Evolutionary conservation across 192 early-diverging fungal genomes (phyloP), one percentile per base, ranked within the genome.

Genomic region (Umbelopsis sp.): DNA sequence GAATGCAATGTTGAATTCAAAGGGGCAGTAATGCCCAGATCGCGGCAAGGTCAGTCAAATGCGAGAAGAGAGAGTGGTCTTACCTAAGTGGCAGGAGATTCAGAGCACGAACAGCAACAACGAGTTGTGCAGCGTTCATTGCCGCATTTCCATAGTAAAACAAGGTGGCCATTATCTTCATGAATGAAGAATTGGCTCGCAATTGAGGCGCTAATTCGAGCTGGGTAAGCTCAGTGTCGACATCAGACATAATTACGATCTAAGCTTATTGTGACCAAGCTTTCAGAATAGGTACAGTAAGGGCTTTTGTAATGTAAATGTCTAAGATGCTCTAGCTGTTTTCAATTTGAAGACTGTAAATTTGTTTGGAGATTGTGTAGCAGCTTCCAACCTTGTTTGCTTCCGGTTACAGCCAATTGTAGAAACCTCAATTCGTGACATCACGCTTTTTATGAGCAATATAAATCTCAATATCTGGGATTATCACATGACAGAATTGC

Each of bases 91-190:
- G 78, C 10, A 80, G 55, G 37, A 80, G 64, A 52, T 80, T 58
- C 30, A 80, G 37, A 10, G 71, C 69, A 49, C 74, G 47, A n/a
- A 80, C 74, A 33, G 71, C 73, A 70, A 68, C 51, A 12, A 80
- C 78, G 18, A 80, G 58, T 55, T 80, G 74, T 20, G 73, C 74
- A 50, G 78, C 78, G 58, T 68, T 75, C 74, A 76, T 76, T 35
- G 73, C n/a, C 27, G 64, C 61, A 49, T 80, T 80, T 22, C 74
- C 73, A 51, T 80, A 76, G 73, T 80, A 71, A 73, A 76, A 80
- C n/a, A 80, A 53, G 23, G 78, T 73, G 7, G 78, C 78, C 46
- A 80, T 73, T 44, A 80, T 50, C 35, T 80, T 80, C 78, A 80
- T 80, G 49, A 80, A 80, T 27, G 78, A 71, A 33, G 78, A 76